Base-by-base conservation (phyloP, 352 stramenopile species). In the Plasmopara viticola region DNA sequence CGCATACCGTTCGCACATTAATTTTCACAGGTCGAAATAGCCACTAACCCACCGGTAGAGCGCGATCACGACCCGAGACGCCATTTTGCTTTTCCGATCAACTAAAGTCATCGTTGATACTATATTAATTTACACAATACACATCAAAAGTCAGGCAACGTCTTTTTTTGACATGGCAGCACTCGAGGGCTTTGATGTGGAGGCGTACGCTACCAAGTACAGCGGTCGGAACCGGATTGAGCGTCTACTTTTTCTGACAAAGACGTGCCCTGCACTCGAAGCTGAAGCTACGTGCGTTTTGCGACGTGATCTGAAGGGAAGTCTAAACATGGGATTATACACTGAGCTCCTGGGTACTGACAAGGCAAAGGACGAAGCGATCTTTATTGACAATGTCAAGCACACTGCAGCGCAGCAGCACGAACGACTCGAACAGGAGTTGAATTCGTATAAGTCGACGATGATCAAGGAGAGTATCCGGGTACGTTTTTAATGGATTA, bases 391-490 rank as follows among this genome's bases (percentile, higher is more conserved):
- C 35, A 83, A 31, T 43, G 67, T 87, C 20, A 78, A 78, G 42
- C 78, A 79, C 48, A 86, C 57, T 46, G 75, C 77, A 1, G 62
- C 66, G 18, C 67, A 85, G 34, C 79, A 88, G 54, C 81, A 94
- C 44, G 85, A 92, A 43, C 78, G 80, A 4, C 64, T 95, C 30
- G 83, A 94, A 58, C 83, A 92, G 48, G 85, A 95, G 55, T 74
- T 95, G 14, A 91, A 94, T 53, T 94, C 84, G 66, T 95, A 94
- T 72, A 95, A 95, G 64, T 93, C 81, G 31, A 94, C 77, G 13
- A 87, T 94, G 75, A 94, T 95, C 74, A 95, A 95, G 60, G 85
- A 95, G 55, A 94, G 82, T 69, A 95, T 95, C 54, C 73, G 85
- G 50, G 82, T 94, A 68, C 30, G 62, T 30, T 15, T 47, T 3